These are phyloP conservation scores for Haplographium delicatum DNA, from an alignment of 495 filamentous ascomycete species.

Conservation along the genomic window DNA sequence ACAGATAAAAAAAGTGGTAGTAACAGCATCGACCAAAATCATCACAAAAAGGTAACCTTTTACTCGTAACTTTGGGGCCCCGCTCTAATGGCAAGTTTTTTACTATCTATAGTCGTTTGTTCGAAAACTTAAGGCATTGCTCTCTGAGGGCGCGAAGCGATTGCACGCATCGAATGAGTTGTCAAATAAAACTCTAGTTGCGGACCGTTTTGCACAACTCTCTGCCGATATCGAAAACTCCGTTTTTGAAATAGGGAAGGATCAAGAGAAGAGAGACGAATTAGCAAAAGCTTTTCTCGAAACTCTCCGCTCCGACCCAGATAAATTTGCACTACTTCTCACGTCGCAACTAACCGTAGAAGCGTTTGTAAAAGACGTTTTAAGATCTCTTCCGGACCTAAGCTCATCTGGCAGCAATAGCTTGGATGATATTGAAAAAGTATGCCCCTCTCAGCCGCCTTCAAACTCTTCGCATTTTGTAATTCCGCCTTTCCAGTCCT, in stretches of 20 bases:
- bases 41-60: too few relatives aligned
- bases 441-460: slow-evolving; percentile 1
- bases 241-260: too few relatives aligned
- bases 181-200: neutral
- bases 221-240: neutral
- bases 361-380: neutral
- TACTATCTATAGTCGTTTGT: neutral
- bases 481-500: neutral
- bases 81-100: too few relatives aligned
- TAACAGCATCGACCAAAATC: too few relatives aligned
- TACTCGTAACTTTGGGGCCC: too few relatives aligned
- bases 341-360: neutral
- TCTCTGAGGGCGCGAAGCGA: neutral
- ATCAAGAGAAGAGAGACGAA: too few relatives aligned
- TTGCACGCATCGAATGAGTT: neutral
- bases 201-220: neutral
- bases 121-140: neutral
- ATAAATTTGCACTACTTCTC: neutral
- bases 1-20: too few relatives aligned
- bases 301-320: neutral
- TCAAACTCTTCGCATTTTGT: neutral
- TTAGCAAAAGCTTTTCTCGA: too few relatives aligned
- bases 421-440: slow-evolving; percentile 1
- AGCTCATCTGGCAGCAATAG: slow-evolving; percentile 2
- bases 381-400: neutral